Evolutionary conservation across 495 filamentous ascomycete species (phyloP).

Genomic region (Parathielavia hyrcaniae): DNA sequence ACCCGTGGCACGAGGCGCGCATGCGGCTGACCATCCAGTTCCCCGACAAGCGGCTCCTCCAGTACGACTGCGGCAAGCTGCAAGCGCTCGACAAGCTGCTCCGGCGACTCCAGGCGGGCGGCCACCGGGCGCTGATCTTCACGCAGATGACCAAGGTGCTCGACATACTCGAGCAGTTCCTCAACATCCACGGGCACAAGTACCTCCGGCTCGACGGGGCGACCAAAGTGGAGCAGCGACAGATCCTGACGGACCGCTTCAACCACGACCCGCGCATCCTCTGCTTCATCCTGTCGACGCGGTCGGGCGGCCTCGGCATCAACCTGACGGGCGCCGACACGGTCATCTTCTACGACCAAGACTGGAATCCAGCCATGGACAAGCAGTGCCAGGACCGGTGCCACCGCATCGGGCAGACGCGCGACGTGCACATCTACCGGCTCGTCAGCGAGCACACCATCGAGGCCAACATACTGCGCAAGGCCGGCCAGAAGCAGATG

Average conservation of each 20-base stretch:
- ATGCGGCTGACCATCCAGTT: conserved; percentile 94
- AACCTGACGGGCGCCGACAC: conserved; percentile 96
- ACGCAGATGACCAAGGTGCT: conserved; percentile 99
- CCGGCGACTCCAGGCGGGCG: conserved; percentile 77
- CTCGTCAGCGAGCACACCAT: conserved; percentile 97
- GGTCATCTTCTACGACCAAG: conserved; percentile 98
- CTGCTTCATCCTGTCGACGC: conserved; percentile 89
- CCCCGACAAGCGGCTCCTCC: conserved; percentile 87
- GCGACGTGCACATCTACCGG: conserved; percentile 97
- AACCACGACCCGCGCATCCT: conserved; percentile 90
- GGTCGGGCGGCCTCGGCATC: conserved; percentile 91
- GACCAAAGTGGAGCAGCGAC: conserved; percentile 91
- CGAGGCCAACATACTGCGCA: conserved; percentile 95
- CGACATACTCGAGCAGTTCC: conserved; percentile 93
- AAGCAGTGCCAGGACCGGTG: conserved; percentile 98
- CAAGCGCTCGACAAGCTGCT: conserved; percentile 84
- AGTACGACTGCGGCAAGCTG: conserved; percentile 97
- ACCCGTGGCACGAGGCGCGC: conserved; percentile 90
- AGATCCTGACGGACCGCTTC: conserved; percentile 93
- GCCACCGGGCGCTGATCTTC: conserved; percentile 93
- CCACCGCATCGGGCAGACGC: conserved; percentile 95
- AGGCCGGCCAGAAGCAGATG: conserved; percentile 95
- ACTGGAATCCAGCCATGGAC: conserved; percentile 99
- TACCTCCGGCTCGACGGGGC: conserved; percentile 86
- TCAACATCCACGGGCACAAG: conserved; percentile 96